phyloP scores from a whole-genome alignment of 225 moss, liverwort and hornwort species.

The Neckera pumila region DNA sequence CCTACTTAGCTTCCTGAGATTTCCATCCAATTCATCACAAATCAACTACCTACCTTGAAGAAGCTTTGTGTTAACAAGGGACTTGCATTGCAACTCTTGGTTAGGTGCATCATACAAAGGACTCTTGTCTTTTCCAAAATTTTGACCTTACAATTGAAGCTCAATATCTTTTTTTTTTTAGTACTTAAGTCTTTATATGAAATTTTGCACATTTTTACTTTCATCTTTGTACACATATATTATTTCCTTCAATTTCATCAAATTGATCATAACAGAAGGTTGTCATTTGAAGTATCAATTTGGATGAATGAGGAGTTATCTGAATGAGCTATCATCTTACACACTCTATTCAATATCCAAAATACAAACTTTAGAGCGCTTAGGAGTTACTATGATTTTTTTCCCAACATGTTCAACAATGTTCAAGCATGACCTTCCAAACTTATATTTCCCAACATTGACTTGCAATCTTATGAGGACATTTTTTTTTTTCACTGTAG shows the following conservation, averaged over 20 bases:
- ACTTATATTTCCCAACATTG: background rate
- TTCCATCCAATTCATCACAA: background rate
- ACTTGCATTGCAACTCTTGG: rapidly evolving
- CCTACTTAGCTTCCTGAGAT: rapidly evolving
- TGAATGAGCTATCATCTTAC: background rate
- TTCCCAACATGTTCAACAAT: too few relatives aligned
- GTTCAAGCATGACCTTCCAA: background rate
- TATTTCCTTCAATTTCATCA: background rate
- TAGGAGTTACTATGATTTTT: too few relatives aligned
- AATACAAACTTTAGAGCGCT: rapidly evolving
- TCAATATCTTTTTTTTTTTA: background rate
- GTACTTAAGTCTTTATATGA: too few relatives aligned
- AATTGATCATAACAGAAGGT: rapidly evolving
- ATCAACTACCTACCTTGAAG: rapidly evolving
- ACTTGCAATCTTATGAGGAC: too few relatives aligned
- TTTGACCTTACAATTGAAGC: background rate
- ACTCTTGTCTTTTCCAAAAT: background rate
- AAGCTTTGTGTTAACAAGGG: rapidly evolving
- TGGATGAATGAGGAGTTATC: background rate
- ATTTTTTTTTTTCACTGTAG: too few relatives aligned
- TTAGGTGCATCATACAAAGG: rapidly evolving
- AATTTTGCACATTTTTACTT: background rate
- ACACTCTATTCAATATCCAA: background rate
- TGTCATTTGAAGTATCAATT: background rate
- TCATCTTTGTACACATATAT: background rate